Evolutionary conservation across 2,329 filamentous ascomycete species (phyloP), one percentile per base, ranked within the genome.

Genomic region (Ceratocystis cubensis): DNA sequence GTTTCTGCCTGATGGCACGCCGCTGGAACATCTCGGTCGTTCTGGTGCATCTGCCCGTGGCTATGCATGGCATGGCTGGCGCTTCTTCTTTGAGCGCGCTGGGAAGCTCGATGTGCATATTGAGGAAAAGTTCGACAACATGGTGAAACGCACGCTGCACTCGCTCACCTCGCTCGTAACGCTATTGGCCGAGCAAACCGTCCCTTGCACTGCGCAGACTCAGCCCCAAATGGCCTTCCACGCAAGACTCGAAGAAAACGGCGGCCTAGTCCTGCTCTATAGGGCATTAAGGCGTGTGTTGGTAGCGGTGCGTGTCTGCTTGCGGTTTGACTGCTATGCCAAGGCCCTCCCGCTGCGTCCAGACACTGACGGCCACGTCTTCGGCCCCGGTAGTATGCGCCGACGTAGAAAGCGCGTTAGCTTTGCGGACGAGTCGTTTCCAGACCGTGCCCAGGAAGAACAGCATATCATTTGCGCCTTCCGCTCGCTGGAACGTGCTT

Each of bases 311-410:
- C 66, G 63, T n/a, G 33, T 50, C 17, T 67, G 66, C 37, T 33
- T 67, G 22, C 41, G 45, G 28, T 62, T 67, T 22, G 66, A 67
- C 28, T 67, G 66, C 63, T 67, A 67, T 61, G 63, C 66, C 63
- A 67, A 67, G 57, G 66, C 66, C 13, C 45, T 67, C n/a, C 66
- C 66, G 25, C 63, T 67, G 44, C 62, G 66, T 10, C 66, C 66
- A n/a, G 66, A 67, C 44, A 67, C 44, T 15, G 66, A 67, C 22
- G 53, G 37, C 46, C 13, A 48, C 10, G 15, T 37, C 33, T 65
- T 67, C 37, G 66, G 66, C 30, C 66, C 66, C 8, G 66, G 66
- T n/a, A 67, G 66, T 48, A 67, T 67, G 66, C 66, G 66, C 53
- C 66, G 66, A 2, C 66, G 66, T n/a, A 64, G 66, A 59, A 67